Base-by-base conservation (phyloP, 1,284 basidiomycete genomes). In the Mycosarcoma maydis region DNA sequence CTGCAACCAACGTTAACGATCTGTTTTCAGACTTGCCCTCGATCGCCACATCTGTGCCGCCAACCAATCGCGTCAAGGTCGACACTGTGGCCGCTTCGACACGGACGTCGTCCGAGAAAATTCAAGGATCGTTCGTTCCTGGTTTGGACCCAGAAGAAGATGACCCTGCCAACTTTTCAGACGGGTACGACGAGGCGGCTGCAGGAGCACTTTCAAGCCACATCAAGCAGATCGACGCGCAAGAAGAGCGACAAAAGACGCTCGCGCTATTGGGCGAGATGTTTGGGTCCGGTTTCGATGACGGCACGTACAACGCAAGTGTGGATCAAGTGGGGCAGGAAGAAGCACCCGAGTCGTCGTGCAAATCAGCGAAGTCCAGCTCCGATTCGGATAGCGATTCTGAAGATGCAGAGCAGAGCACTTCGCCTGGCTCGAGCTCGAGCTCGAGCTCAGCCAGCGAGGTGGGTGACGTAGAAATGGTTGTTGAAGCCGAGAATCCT, bases 201-300 rank as follows among this genome's bases (percentile, higher is more conserved):
- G 46, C 58, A 2, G 57, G 38, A 3, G 45, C 40, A 6, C 17
- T 47, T 17, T 16, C 16, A 38, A 29, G 32, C 39, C 37, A 13
- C 37, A 51, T 27, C 34, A 39, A 51, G 37, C 44, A 29, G 45
- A 20, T 49, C 37, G 32, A 67, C 24, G 54, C 55, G 14, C 53
- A 41, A n/a, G 50, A 56, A 17, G 69, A 72, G 41, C 47, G 64
- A 14, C 39, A 38, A 10, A 61, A 62, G 47, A 62, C 71, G 22
- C 46, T 76, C 0, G 56, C 55, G 11, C 17, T 79, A 40, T 34
- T 79, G 17, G 53, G 54, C 3, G 34, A 58, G 33, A 87, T 90
- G 30, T 78, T 78, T 42, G 84, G 86, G 1, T 88, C 90, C 24
- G 88, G 87, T 38, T 87, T 65, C 32, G 59, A 79, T 54, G 73